Percentiles rank a stretch among this genome's conserved stretches.
Conservation (phyloP, 345 rosid species). For the Eucalyptus microcorys region DNA sequence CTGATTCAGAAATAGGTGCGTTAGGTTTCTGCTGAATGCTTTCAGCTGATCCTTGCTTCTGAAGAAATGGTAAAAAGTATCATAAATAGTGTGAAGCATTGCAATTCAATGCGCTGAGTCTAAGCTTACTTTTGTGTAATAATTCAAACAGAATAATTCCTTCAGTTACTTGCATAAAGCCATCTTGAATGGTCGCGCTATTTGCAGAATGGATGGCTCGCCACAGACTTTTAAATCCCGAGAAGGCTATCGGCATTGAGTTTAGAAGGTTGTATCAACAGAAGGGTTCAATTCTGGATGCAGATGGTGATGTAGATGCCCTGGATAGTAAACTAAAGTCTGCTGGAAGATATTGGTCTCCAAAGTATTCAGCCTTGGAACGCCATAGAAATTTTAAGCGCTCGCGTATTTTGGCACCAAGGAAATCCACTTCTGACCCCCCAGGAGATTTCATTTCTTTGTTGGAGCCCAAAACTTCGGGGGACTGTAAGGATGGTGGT, state of each 20-base stretch:
- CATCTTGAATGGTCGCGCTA: background rate
- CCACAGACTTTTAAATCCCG: constrained; percentile 36
- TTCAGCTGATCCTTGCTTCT: background rate
- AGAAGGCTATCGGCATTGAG: constrained; percentile 12
- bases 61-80: background rate
- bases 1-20: background rate
- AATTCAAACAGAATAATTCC: background rate
- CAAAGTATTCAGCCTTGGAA: constrained; percentile 64
- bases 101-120: background rate
- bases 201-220: constrained; percentile 87
- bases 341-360: constrained; percentile 78
- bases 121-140: background rate
- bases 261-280: constrained; percentile 21
- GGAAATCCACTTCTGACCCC: constrained; percentile 6
- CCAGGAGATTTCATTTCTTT: constrained; percentile 57
- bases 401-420: constrained; percentile 26
- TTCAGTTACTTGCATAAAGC: background rate
- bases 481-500: constrained; percentile 12
- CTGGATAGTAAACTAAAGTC: constrained; percentile 56
- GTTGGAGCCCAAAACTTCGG: constrained; percentile 12
- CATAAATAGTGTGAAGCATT: background rate
- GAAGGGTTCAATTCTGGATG: constrained; percentile 27
- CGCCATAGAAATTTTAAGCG: constrained; percentile 53
- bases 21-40: background rate
- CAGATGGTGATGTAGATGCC: constrained; percentile 60